Evolutionary conservation across 2,329 filamentous ascomycete genomes (phyloP), one percentile per base, ranked within the genome.

Genomic region (Sporothrix variecibatus): DNA sequence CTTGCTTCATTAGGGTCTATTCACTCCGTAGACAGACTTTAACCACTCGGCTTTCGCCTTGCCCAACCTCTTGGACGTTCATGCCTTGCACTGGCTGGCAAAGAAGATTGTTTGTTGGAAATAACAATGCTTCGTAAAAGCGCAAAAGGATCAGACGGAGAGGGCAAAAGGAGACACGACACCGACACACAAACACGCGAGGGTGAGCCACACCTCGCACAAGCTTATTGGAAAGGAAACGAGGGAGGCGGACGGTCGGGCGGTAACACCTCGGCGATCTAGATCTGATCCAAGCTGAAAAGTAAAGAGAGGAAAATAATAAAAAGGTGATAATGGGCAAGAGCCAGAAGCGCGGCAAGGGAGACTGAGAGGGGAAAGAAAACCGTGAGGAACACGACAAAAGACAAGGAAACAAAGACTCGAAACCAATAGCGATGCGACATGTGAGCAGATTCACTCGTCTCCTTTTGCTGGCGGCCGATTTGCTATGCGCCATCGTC

Each of bases 241-340:
- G 62, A 67, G 46, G n/a, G 28, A 56, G n/a, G 23, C n/a, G 49
- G 8, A 56, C 23, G 67, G 31, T 7, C 23, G n/a, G 51, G 23
- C 34, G 46, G 68, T 71, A 1, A 28, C 68, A 58, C 65, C 20
- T 51, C 34, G 51, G 51, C 68, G 68, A 71, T 58, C 67, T 20
- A 56, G 68, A 58, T 60, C 51, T 56, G 67, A 70, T 56, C 49
- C 49, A 58, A 56, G 67, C 67, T 56, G 67, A 56, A 71, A 56
- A 56, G 9, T 34, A 34, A 34, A 34, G 34, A 34, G 2, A 8
- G 2, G 34, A 3, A 8, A 67, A 38, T 2, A 9, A 56, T 20
- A 51, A 53, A 12, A 28, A 12, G n/a, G 46, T 28, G 49, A 38
- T 20, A 34, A 23, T 2, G 26, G 31, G 31, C 11, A 38, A 40